These are phyloP conservation scores for Solanum arcanum DNA, from an alignment of 257 asterid genomes.

Conservation along the genomic window DNA sequence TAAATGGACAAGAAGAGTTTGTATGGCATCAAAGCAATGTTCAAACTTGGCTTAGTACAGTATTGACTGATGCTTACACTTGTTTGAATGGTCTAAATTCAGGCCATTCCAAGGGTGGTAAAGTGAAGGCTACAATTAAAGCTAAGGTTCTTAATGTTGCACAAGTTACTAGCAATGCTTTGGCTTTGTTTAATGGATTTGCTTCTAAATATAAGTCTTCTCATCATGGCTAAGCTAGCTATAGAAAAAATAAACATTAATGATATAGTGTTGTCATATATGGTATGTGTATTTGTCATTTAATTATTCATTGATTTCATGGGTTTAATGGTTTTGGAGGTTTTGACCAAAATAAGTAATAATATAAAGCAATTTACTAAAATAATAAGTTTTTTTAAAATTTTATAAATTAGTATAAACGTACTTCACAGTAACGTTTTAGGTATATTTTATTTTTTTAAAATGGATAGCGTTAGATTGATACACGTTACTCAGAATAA, in stretches of 20 bases:
- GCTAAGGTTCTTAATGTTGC: constrained; percentile 49
- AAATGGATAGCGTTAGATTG: too few species aligned
- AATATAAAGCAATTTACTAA: too few species aligned
- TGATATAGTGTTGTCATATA: not conserved
- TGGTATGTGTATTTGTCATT: not conserved
- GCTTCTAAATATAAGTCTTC: constrained; percentile 27
- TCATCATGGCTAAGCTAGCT: not conserved
- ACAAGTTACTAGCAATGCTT: constrained; percentile 37
- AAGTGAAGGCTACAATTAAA: constrained; percentile 25
- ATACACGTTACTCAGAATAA: too few species aligned
- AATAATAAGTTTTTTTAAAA: too few species aligned
- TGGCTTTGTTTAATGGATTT: constrained; percentile 43
- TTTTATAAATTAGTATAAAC: too few species aligned
- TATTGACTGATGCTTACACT: constrained; percentile 30
- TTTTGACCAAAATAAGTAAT: too few species aligned
- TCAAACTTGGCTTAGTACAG: constrained; percentile 45
- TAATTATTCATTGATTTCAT: not conserved
- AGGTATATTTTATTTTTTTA: too few species aligned
- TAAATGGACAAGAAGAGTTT: constrained; percentile 15
- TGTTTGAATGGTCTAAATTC: constrained; percentile 40
- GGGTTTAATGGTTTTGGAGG: too few species aligned
- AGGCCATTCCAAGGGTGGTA: constrained; percentile 28
- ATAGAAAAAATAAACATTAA: not conserved
- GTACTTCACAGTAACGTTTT: too few species aligned
- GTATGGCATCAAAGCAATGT: constrained; percentile 55